Base-by-base conservation (phyloP, 371 early-diverging fungal species). In the Conidiobolus incongruus region DNA sequence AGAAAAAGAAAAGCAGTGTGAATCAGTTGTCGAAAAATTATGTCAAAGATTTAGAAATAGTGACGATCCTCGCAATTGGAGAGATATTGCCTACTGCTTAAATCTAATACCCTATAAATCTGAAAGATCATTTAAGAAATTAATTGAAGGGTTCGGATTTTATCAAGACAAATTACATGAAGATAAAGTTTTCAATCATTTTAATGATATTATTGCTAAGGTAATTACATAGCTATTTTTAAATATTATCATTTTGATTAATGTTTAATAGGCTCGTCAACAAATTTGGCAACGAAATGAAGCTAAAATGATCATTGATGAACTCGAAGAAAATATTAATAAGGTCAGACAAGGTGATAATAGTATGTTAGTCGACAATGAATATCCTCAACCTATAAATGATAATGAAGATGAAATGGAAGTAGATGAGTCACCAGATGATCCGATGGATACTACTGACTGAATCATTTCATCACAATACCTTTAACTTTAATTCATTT, bases 11-110 rank as follows among this genome's bases (percentile, higher is more conserved):
- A 75, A 79, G 44, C 92, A 91, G 58, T 75, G 78, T 17, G 96
- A 94, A 50, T 84, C 77, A 47, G 74, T 94, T 39, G 77, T 85
- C 0, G 94, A 94, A 42, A 94, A 96, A 58, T 66, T 96, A 17
- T 92, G 92, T 56, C 70, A 77, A 47, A 75, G 96, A 17, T 92
- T 92, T 61, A 63, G 73, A 48, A 75, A 75, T 33, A 67, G 75
- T 2, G 66, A 70, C 15, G 71, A 76, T 20, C 56, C 62, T 12
- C 66, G 92, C 7, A 77, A 78, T 44, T 90, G 88, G 84, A 72
- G 85, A 11, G 91, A 94, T 52, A 82, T 93, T 52, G 75, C 83
- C 0, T 90, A 66, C 56, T 92, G 93, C 60, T 55, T 96, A 33
- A 77, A 86, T 1, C 58, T 88, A 41, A 52, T 96, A 38, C 78